These are phyloP conservation scores for Ampelocalamus luodianensis DNA, from an alignment of 176 grass and related monocot genomes.

Conservation along the genomic window DNA sequence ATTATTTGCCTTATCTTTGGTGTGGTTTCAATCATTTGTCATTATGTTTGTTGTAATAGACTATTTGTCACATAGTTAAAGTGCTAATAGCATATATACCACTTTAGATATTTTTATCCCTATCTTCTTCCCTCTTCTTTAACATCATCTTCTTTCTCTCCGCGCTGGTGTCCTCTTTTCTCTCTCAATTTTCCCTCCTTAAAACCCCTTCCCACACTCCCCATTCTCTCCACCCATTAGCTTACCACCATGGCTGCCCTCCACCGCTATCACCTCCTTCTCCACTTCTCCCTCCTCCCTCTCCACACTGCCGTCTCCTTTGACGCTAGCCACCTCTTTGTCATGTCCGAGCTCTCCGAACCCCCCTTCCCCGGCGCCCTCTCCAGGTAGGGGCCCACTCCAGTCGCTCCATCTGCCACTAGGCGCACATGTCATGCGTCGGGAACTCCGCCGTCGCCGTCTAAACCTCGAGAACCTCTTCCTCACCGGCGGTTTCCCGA, in stretches of 20 bases:
- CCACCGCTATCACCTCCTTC: conserved; percentile 12
- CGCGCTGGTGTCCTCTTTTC: no score
- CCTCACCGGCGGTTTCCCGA: conserved; percentile 63
- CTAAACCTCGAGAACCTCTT: conserved; percentile 45
- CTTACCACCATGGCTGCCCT: conserved; percentile 44
- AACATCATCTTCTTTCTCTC: no score
- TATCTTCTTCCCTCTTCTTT: no score
- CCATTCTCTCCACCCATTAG: conserved; percentile 32
- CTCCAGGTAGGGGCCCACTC: conserved; percentile 40
- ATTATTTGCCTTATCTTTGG: no score
- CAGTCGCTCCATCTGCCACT: conserved; percentile 54
- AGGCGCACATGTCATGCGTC: conserved; percentile 64
- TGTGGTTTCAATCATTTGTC: no score
- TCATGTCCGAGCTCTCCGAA: conserved; percentile 49
- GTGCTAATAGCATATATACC: no score
- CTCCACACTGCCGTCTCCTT: conserved; percentile 25
- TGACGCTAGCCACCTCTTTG: conserved; percentile 46
- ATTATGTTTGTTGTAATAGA: no score
- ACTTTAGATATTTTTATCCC: no score
- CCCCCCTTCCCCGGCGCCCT: conserved; percentile 54
- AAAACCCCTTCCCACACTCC: conserved; percentile 34
- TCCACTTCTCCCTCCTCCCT: neutral
- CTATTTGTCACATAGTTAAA: no score
- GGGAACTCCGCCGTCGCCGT: conserved; percentile 14
- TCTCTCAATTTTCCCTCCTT: conserved; percentile 24